Base-by-base conservation (phyloP, 176 grass and related monocot species). In the Saccharum spontaneum region DNA sequence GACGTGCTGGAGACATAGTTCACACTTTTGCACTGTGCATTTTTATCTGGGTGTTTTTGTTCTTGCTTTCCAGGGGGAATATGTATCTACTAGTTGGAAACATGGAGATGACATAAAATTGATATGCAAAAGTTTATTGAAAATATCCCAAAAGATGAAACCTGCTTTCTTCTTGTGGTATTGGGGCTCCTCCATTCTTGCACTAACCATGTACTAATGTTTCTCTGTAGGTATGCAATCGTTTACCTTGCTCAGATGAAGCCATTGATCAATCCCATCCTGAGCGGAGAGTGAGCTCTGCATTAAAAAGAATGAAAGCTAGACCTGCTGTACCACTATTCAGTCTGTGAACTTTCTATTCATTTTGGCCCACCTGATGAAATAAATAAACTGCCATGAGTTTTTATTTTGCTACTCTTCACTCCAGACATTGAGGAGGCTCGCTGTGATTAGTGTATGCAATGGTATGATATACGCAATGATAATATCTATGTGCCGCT, bases 191-290 rank as follows among this genome's bases (percentile, higher is more conserved):
- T 49, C 23, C 2, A 6, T 0, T 68, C 7, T 34, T 33, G 8
- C 5, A 0, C 23, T 67, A 57, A 86, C 5, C 6, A 48, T 73
- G 3, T 1, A 1, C 17, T 46, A 1, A 60, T 67, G 3, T 33
- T 76, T 69, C 46, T 90, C 30, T 49, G 46, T 66, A 98, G 95
- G 96, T 98, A 94, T 88, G 96, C 96, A 16, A 98, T 98, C 31
- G 96, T 98, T 16, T 98, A 98, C 79, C 93, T 98, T 78, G 86
- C 95, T 2, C 95, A 98, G 85, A 75, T 98, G 87, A 98, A 98
- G 69, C 96, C 96, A 71, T 79, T 98, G 85, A 95, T 98, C 85
- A 92, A 93, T 71, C 93, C 96, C n/a, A 94, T 98, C 48, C 78
- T 94, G 12, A 98, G 89, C n/a, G 96, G 91, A 26, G 93, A 98